These are phyloP conservation scores for Pulveroboletus sp. DNA, from an alignment of 768 basidiomycete species.

Conservation along the genomic window DNA sequence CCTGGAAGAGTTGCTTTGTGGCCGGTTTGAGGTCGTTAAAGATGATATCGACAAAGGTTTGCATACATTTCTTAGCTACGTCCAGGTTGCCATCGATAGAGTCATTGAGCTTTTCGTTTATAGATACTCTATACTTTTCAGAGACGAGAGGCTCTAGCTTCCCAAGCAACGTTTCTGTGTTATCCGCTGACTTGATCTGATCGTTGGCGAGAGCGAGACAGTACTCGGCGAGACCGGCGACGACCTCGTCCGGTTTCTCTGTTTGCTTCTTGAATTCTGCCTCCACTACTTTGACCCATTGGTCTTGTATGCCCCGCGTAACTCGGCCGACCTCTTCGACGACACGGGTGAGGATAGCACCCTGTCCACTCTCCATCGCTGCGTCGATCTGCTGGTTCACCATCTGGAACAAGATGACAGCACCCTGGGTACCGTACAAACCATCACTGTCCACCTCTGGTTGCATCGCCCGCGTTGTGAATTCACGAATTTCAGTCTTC, in stretches of 20 bases:
- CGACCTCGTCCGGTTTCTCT: constrained; percentile 83
- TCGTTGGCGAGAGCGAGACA: constrained; percentile 96
- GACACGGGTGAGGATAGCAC: constrained; percentile 85
- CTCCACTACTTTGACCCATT: constrained; percentile 83
- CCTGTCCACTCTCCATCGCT: constrained; percentile 93
- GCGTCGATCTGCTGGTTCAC: constrained; percentile 95
- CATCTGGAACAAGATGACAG: constrained; percentile 96
- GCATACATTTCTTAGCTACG: constrained; percentile 95
- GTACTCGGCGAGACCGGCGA: constrained; percentile 90
- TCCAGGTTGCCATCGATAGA: constrained; percentile 98
- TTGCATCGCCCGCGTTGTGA: constrained; percentile 74
- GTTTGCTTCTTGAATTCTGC: constrained; percentile 81
- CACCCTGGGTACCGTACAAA: constrained; percentile 85
- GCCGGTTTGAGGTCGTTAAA: constrained; percentile 93
- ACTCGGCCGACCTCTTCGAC: constrained; percentile 84
- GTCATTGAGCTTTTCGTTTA: constrained; percentile 85
- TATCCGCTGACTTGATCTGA: constrained; percentile 94
- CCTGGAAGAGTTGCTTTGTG: constrained; percentile 77
- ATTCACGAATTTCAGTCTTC: constrained; percentile 83
- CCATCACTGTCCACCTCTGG: constrained; percentile 89
- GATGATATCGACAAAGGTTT: constrained; percentile 89
- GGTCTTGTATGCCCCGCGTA: constrained; percentile 83
- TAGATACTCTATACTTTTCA: constrained; percentile 80
- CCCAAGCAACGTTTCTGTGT: constrained; percentile 77
- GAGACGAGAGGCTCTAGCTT: constrained; percentile 90